Evolutionary conservation across 2,329 filamentous ascomycete species (phyloP).

Genomic region (Arthrobotrys entomopaga): DNA sequence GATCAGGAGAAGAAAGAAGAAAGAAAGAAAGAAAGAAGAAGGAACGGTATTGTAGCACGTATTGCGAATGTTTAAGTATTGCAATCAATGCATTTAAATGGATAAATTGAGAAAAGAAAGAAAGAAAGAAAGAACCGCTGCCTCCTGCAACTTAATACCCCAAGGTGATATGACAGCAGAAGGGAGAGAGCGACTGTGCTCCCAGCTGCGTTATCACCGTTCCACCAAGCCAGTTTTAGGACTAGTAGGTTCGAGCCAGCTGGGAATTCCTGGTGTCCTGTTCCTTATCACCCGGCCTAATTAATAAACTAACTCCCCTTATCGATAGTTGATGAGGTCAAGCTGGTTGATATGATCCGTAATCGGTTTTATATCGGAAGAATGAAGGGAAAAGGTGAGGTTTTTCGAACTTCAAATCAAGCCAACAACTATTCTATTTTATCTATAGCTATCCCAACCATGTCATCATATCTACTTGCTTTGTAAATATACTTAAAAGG

Average conservation of each 20-base stretch:
- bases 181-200: slow-evolving; percentile 9
- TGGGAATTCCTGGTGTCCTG: neutral
- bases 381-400: neutral
- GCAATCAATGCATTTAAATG: too few species aligned
- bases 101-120: neutral
- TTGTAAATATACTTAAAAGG: too few species aligned
- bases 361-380: neutral
- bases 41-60: too few species aligned
- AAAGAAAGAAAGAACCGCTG: neutral
- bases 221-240: slow-evolving; percentile 22
- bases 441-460: neutral
- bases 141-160: too few species aligned
- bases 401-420: neutral
- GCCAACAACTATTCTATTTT: neutral
- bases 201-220: slow-evolving; percentile 49
- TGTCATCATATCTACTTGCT: neutral
- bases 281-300: neutral
- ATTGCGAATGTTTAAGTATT: too few species aligned
- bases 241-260: neutral
- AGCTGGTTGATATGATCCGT: neutral
- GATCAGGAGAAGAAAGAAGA: too few species aligned
- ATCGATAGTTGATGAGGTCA: neutral
- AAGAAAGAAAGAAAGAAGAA: too few species aligned
- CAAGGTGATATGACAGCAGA: neutral
- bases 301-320: too few species aligned